These are phyloP conservation scores for Pseudocercospora ulei DNA, from an alignment of 2,329 filamentous ascomycete genomes.

Conservation along the genomic window DNA sequence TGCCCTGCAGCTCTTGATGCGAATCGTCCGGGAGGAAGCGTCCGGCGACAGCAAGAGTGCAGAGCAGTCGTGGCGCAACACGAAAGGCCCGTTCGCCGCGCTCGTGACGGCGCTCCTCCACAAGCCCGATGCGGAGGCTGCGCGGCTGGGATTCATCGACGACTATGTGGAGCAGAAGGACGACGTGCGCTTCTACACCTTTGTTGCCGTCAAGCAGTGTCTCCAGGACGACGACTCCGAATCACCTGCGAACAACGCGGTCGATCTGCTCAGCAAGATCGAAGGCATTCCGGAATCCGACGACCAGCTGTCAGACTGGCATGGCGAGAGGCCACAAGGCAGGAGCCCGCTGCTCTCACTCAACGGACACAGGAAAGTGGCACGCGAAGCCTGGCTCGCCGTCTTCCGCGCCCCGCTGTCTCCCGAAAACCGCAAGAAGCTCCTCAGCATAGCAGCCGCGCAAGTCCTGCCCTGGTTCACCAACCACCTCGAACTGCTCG, in stretches of 20 bases:
- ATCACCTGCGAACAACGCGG: conserved; percentile 47
- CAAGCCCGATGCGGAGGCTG: conserved; percentile 48
- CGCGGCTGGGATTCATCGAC: conserved; percentile 63
- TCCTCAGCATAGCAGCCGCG: conserved; percentile 64
- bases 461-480: conserved; percentile 79
- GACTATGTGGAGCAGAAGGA: conserved; percentile 72
- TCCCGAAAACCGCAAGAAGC: conserved; percentile 65
- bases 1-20: conserved; percentile 70
- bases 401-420: conserved; percentile 59
- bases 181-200: conserved; percentile 75
- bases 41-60: conserved; percentile 42
- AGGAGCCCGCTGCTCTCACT: conserved; percentile 57
- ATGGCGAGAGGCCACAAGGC: conserved; percentile 54
- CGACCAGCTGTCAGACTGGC: conserved; percentile 60
- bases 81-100: conserved; percentile 49
- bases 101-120: conserved; percentile 56
- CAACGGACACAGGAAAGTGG: conserved; percentile 63
- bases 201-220: conserved; percentile 58
- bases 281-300: conserved; percentile 60
- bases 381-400: conserved; percentile 78
- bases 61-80: conserved; percentile 60
- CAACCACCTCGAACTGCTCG: conserved; percentile 71
- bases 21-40: conserved; percentile 67
- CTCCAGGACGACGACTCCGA: conserved; percentile 22
- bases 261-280: conserved; percentile 56